Base-by-base conservation (phyloP, 345 rosid species). In the Hypericum androsaemum region DNA sequence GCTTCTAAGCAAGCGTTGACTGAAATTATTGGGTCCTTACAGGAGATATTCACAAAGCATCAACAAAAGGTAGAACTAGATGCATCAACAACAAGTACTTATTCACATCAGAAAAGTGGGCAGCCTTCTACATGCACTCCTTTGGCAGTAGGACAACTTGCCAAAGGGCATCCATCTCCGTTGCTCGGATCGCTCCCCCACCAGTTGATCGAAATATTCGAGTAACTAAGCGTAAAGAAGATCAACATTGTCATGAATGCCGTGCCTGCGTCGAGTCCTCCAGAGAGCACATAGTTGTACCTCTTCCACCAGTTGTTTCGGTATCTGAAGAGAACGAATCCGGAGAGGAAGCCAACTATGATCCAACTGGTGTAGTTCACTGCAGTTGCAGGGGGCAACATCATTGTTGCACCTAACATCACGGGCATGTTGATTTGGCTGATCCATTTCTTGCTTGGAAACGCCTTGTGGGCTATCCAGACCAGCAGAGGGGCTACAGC, bases 281-380 rank as follows among this genome's bases (percentile, higher is more conserved):
- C 92, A 0, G 92, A 81, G 43, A 80, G 65, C 37, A 88, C 69
- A 5, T 88, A 88, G 53, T 82, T 88, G 65, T 83, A 78, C 38
- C 80, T 70, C 41, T 57, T 76, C 95, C 95, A 88, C 75, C 74
- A 65, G 2, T 68, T 58, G 2, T 68, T 81, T 42, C 59, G 47
- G 61, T 77, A 69, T 41, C 74, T 77, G 52, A 57, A 85, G 7
- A 82, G 3, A 3, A 84, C 71, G 39, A 47, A 77, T 32, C 94
- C 89, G 0, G 79, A 85, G 0, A 79, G 44, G 64, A 84, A 74
- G 8, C 73, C 92, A 0, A 84, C 41, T n/a, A 70, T 11, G 41
- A 75, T 50, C 97, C 97, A 88, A 38, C 78, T 78, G 6, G 81
- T 71, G 77, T 59, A 88, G 73, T 88, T 85, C 13, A 88, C 81